phyloP scores from a whole-genome alignment of 169 alveolate genomes.

The Plasmodium sp. region DNA sequence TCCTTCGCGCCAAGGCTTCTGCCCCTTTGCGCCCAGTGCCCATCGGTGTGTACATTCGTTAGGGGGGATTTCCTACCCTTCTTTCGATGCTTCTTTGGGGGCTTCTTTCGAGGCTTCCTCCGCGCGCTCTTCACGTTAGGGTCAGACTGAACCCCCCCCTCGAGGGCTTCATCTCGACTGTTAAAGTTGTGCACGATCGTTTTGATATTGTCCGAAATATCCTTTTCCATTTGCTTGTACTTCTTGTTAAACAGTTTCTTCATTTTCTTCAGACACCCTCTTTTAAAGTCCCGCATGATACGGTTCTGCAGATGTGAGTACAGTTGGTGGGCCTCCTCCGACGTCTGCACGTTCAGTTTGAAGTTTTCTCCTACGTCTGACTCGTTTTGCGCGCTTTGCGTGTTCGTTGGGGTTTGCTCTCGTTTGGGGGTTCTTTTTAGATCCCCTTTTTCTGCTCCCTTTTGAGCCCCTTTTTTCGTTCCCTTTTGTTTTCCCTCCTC shows the following conservation, averaged over 20 bases:
- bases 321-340: background rate
- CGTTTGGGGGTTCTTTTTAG: background rate
- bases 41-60: background rate
- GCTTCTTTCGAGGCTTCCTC: background rate
- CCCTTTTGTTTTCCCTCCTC: background rate
- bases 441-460: too few relatives aligned
- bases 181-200: constrained; percentile 3
- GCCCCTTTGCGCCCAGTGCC: background rate
- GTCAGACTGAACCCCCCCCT: background rate
- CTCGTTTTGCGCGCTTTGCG: background rate
- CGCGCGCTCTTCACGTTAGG: background rate
- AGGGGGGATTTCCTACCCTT: background rate
- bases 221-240: constrained; percentile 24
- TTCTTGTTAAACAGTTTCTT: constrained; percentile 11
- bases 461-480: background rate
- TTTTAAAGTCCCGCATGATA: constrained; percentile 19
- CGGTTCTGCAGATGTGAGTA: background rate
- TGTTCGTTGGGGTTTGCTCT: background rate
- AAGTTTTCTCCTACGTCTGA: background rate
- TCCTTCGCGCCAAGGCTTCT: background rate
- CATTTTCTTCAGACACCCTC: constrained; percentile 33
- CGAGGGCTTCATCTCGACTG: background rate
- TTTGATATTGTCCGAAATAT: constrained; percentile 12
- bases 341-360: background rate
- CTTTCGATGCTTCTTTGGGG: background rate